Percentiles rank a stretch among this genome's conserved stretches.
Conservation (phyloP, 176 grass and related monocot genomes). For the Pontederia paniculata region DNA sequence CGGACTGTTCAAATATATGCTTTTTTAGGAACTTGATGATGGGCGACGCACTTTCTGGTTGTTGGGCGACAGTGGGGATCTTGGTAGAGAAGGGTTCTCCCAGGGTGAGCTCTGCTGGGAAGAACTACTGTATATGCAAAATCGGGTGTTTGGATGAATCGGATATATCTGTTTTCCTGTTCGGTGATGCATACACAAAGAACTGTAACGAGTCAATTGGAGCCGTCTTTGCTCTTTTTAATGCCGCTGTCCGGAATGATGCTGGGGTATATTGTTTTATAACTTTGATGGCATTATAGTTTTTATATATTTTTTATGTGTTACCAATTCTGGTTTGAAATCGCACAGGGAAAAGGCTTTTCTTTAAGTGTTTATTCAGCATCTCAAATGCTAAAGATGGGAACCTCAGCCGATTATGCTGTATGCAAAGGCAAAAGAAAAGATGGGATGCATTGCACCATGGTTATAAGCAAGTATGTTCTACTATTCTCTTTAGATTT, state of each 20-base stretch:
- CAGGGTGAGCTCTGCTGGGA: conserved; percentile 49
- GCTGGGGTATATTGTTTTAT: conserved; percentile 35
- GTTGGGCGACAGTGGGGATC: conserved; percentile 80
- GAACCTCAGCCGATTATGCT: conserved; percentile 56
- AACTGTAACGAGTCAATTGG: conserved; percentile 54
- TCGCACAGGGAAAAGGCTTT: conserved; percentile 60
- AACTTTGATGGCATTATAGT: background rate
- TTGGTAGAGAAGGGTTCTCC: conserved; percentile 52
- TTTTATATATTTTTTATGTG: background rate
- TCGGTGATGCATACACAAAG: conserved; percentile 58
- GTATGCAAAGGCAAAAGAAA: conserved; percentile 90
- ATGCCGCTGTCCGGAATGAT: conserved; percentile 55
- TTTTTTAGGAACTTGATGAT: conserved; percentile 15
- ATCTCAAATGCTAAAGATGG: conserved; percentile 74
- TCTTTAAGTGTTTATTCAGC: conserved; percentile 59
- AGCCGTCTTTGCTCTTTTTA: conserved; percentile 68
- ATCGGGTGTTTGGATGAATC: conserved; percentile 55
- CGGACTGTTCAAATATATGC: no score
- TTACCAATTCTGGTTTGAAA: conserved; percentile 14
- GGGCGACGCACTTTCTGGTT: conserved; percentile 57
- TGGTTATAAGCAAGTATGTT: conserved; percentile 78
- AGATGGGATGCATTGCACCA: conserved; percentile 79
- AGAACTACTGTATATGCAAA: conserved; percentile 74
- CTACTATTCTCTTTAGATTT: background rate
- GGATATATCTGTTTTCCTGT: conserved; percentile 69